Percentiles rank a stretch among this genome's conserved stretches.
Conservation (phyloP, 2,329 filamentous ascomycete genomes). For the Beauveria australis region DNA sequence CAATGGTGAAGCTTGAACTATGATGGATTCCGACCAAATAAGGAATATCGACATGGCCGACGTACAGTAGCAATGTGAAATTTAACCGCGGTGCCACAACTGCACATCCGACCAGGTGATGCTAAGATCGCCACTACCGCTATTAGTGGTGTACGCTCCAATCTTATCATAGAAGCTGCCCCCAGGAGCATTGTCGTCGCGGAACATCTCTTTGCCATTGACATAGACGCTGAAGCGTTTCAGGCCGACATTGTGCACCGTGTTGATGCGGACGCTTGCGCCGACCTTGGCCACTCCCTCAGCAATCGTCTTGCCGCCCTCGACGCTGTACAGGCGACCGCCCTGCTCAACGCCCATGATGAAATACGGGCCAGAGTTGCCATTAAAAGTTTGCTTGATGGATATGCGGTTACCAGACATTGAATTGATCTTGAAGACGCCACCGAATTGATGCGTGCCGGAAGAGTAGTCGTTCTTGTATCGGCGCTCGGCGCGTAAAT, state of each 20-base stretch:
- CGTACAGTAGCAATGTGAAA: not conserved
- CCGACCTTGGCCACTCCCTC: constrained; percentile 15
- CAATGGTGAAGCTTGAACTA: no score
- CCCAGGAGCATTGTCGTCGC: constrained; percentile 15
- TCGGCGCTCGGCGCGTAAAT: constrained; percentile 9
- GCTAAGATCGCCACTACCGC: constrained; percentile 13
- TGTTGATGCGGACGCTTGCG: constrained; percentile 17
- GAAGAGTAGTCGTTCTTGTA: constrained; percentile 9
- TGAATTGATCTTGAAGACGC: constrained; percentile 18
- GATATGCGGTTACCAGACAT: constrained; percentile 16
- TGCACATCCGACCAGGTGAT: constrained; percentile 7
- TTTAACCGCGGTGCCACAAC: not conserved
- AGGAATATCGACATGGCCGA: not conserved
- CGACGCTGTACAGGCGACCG: constrained; percentile 17
- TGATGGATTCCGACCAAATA: no score
- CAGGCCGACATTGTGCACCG: constrained; percentile 16
- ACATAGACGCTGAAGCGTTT: constrained; percentile 18
- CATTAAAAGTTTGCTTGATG: constrained; percentile 20
- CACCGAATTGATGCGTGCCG: constrained; percentile 16
- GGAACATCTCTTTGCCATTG: constrained; percentile 16
- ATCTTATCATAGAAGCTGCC: constrained; percentile 21
- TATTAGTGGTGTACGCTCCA: constrained; percentile 19
- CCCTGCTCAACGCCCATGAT: constrained; percentile 15
- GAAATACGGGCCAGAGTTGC: constrained; percentile 15
- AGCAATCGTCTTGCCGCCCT: constrained; percentile 16